A percentile compares a stretch with the other conserved stretches of the same genome.
Evolutionary conservation across 148 eudicot species (phyloP).

Genomic region (Persicaria maculosa): DNA sequence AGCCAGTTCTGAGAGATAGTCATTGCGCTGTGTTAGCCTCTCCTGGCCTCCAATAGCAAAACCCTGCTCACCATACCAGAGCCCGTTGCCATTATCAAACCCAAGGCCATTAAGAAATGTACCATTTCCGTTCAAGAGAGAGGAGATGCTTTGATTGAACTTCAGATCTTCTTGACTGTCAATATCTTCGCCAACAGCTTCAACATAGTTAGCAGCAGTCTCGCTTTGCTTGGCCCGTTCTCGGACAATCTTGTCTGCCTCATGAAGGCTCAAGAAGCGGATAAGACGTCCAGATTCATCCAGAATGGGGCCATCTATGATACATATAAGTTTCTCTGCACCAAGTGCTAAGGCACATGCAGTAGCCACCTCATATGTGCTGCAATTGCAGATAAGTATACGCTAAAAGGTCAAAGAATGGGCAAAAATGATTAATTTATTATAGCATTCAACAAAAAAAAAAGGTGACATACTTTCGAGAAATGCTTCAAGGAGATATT

Average conservation of each 20-base stretch:
- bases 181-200: slow-evolving; percentile 68
- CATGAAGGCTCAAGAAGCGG: slow-evolving; percentile 76
- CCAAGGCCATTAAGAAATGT: slow-evolving; percentile 95
- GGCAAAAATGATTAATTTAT: background rate
- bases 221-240: slow-evolving; percentile 91
- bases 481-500: background rate
- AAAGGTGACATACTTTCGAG: background rate
- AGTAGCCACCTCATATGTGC: slow-evolving; percentile 96
- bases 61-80: slow-evolving; percentile 84
- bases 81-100: slow-evolving; percentile 74
- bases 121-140: slow-evolving; percentile 34
- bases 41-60: slow-evolving; percentile 98
- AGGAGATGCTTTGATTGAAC: slow-evolving; percentile 31
- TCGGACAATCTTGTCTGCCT: slow-evolving; percentile 83
- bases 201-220: slow-evolving; percentile 88
- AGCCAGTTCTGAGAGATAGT: slow-evolving; percentile 91
- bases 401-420: background rate
- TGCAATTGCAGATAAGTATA: slow-evolving; percentile 19
- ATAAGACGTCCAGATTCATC: slow-evolving; percentile 81
- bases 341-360: slow-evolving; percentile 95
- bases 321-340: slow-evolving; percentile 92
- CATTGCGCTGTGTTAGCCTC: slow-evolving; percentile 66
- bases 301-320: slow-evolving; percentile 87
- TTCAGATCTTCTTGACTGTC: slow-evolving; percentile 27
- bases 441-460: background rate